Evolutionary conservation across 2,329 filamentous ascomycete species (phyloP), one percentile per base, ranked within the genome.

Genomic region (Arthroderma sp.): DNA sequence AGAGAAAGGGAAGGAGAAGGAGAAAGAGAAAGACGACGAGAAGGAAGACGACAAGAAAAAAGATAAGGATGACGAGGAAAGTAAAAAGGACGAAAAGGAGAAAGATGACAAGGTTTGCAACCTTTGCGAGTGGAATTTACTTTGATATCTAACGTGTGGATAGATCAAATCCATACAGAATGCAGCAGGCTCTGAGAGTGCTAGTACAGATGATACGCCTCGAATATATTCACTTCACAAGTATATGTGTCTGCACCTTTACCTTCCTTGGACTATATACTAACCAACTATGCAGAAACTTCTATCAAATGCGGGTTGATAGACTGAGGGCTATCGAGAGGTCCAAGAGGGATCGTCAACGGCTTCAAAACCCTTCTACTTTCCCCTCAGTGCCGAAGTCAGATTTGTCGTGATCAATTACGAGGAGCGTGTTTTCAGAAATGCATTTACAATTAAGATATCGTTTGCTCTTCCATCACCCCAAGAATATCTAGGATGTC

Each of bases 311-410:
- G 74, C 83, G 93, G 15, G 69, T 95, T 54, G 83, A 89, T 68
- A 86, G 86, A 67, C 85, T 90, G 67, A 81, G 84, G 44, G 86
- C 87, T 69, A 80, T 81, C n/a, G 88, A 93, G 67, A 77, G 84
- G 56, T 86, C 89, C 9, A 94, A 84, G 71, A 79, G 87, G 55
- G 93, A 91, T 66, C 82, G 85, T 44, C 88, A 96, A 69, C 82
- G 89, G 47, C 71, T 95, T 60, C 85, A 82, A 61, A 86, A 90
- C 66, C 87, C 89, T 1, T 81, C 79, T 25, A 81, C 86, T 59
- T 97, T 97, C 66, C 93, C 93, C 1, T 86, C 87, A 43, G 89
- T 93, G 0, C 91, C 91, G 1, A 86, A 81, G 55, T 80, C 80
- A 41, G 71, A 71, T 19, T 59, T 73, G 19, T 47, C 41, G 15